Evolutionary conservation across 2,329 filamentous ascomycete species (phyloP), one percentile per base, ranked within the genome.

Genomic region (Fusarium hainanense): DNA sequence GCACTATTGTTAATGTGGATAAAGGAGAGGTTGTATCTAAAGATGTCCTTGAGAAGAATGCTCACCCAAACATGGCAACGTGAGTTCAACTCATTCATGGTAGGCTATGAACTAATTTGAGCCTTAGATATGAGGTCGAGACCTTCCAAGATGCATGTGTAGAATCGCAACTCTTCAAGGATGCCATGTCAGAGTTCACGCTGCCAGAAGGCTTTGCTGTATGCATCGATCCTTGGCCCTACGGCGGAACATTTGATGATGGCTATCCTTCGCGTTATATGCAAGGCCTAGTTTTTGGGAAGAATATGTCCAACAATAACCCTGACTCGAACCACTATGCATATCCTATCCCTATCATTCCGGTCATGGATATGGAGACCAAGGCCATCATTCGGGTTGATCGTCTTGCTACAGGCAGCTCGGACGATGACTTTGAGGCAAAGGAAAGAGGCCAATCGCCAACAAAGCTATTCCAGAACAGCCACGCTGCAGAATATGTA

Each of bases 181-280:
- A 82, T 16, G 84, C 84, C 54, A 76, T 86, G 74, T 52, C 49
- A 42, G 49, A 52, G 13, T 52, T 52, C n/a, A 25, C 23, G n/a
- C 18, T 52, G 13, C 49, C 23, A 13, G 49, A 83, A 28, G 80
- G 81, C 69, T 83, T 84, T 54, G 67, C 74, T 37, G 73, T 84
- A 52, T 79, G 77, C 16, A 83, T 85, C 68, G 83, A 85, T 87
- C 66, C 87, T 0, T 94, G 91, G 92, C 92, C 92, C 40, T 94
- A 93, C 67, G 83, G 84, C 14, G 82, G 82, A 4, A 77, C 78
- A 2, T 80, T 83, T 54, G 72, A 74, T 6, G 82, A 82, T 49
- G 76, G 76, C 4, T 54, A 62, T 16, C 37, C 50, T 10, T 63
- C 56, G 8, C 81, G 83, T 18, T 81, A 80, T 55, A 84, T 87